These are phyloP conservation scores for Kuraishia molischiana DNA, from an alignment of 805 yeast genomes.

Conservation along the genomic window DNA sequence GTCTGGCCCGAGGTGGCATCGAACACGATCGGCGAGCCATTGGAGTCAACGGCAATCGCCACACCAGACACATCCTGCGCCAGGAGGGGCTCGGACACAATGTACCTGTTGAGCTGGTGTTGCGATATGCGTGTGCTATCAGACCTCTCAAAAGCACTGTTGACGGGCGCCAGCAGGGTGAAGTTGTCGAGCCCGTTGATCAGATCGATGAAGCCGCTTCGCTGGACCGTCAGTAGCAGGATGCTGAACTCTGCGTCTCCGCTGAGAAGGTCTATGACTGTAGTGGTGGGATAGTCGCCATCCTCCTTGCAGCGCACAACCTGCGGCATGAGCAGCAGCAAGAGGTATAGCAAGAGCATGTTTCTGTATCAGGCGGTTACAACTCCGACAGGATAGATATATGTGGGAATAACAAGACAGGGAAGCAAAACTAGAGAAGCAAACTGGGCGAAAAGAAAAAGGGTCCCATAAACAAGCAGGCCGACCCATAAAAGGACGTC, in stretches of 20 bases:
- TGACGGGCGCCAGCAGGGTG: constrained; percentile 74
- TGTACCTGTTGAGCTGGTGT: constrained; percentile 17
- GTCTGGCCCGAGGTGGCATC: constrained; percentile 20
- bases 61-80: constrained; percentile 19
- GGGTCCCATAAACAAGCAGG: too few relatives aligned
- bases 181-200: constrained; percentile 51
- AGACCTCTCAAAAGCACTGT: constrained; percentile 48
- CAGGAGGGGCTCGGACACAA: constrained; percentile 21
- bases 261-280: constrained; percentile 65
- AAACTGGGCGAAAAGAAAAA: too few relatives aligned
- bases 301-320: too few relatives aligned
- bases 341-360: too few relatives aligned
- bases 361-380: too few relatives aligned
- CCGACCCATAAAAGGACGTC: too few relatives aligned
- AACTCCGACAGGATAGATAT: too few relatives aligned
- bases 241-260: constrained; percentile 57
- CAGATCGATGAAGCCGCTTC: constrained; percentile 49
- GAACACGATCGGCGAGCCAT: constrained; percentile 22
- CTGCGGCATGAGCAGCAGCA: too few relatives aligned
- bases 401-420: too few relatives aligned
- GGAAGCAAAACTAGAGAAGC: too few relatives aligned
- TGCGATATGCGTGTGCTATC: neutral
- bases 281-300: constrained; percentile 17
- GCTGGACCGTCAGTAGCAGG: constrained; percentile 52
- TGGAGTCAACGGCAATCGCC: constrained; percentile 10